Evolutionary conservation across 345 rosid genomes (phyloP), one percentile per base, ranked within the genome.

Genomic region (Euclidium syriacum): DNA sequence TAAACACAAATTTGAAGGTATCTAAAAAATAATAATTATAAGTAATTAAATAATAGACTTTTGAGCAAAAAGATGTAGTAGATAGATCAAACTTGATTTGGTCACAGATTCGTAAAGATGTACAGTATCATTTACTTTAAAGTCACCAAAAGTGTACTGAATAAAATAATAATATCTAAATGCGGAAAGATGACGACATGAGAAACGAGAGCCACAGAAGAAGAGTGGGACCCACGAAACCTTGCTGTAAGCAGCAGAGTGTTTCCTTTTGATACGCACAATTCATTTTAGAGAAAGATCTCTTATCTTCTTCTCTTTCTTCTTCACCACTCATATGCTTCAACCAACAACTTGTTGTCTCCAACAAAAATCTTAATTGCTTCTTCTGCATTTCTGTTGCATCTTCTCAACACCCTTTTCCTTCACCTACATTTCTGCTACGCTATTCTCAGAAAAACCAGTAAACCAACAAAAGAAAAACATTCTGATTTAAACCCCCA

Each of bases 181-280:
- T 41, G 19, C 4, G 41, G 62, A 34, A 12, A 41, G 72, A 51
- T 25, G 5, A 7, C 46, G 35, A 27, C 17, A 46, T 52, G 67
- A 44, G 36, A 4, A 71, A 50, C 44, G 58, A 54, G 49, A 72
- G 58, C 75, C 67, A 62, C 72, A 60, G 44, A 57, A 64, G 6
- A 30, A 30, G 46, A 44, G 60, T 67, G 44, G 67, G 52, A 10
- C 65, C 70, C 24, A 64, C 3, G 18, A 0, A 65, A 63, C 70
- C 69, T 71, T 55, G 75, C 58, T 71, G 70, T 56, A 63, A 55
- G 43, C n/a, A 63, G 64, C 59, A 47, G 0, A 63, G 65, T 71
- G 75, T 71, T 64, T 71, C 75, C 59, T 63, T 71, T 71, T 71
- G 59, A 63, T 63, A 3, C 41, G 12, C 22, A 34, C 8, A 41